Percentiles rank a stretch among this genome's conserved stretches.
Conservation (phyloP, 2,329 filamentous ascomycete species). For the Monosporascus sp. region DNA sequence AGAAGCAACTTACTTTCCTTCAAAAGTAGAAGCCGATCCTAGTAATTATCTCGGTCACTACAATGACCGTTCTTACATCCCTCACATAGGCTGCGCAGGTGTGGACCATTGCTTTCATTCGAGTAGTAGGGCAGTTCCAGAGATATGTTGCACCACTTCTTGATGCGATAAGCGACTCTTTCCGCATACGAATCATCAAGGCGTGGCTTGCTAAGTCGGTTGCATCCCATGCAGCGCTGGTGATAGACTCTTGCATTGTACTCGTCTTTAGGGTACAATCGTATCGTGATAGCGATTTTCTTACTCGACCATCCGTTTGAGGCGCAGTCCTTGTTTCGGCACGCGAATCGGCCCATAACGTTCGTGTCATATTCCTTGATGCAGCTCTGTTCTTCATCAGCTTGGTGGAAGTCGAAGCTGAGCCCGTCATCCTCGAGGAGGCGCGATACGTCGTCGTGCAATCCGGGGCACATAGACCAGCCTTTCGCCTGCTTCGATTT, state of each 20-base stretch:
- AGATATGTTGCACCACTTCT: slow-evolving; percentile 28
- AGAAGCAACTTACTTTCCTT: too few species aligned
- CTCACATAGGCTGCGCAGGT: slow-evolving; percentile 26
- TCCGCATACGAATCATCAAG: slow-evolving; percentile 29
- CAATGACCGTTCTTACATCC: slow-evolving; percentile 31
- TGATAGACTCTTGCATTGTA: slow-evolving; percentile 34
- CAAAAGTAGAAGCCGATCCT: too few species aligned
- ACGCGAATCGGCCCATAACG: slow-evolving; percentile 29
- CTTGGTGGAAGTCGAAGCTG: slow-evolving; percentile 16
- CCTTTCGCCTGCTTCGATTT: too few species aligned
- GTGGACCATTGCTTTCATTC: slow-evolving; percentile 9
- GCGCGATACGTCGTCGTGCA: slow-evolving; percentile 2
- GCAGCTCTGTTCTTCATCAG: slow-evolving; percentile 7
- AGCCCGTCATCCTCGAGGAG: neutral
- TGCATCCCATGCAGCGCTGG: slow-evolving; percentile 29
- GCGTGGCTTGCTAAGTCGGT: slow-evolving; percentile 17
- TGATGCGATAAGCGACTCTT: slow-evolving; percentile 29
- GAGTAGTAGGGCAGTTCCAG: slow-evolving; percentile 7
- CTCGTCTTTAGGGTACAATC: slow-evolving; percentile 17
- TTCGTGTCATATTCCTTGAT: slow-evolving; percentile 19
- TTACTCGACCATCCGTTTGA: slow-evolving; percentile 26
- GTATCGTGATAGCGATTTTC: slow-evolving; percentile 28
- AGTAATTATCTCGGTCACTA: too few species aligned
- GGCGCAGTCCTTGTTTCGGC: slow-evolving; percentile 20
- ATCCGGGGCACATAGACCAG: slow-evolving; percentile 3